A percentile compares a stretch with the other conserved stretches of the same genome.
Conservation (phyloP, 345 rosid genomes). For the Litchi chinensis region DNA sequence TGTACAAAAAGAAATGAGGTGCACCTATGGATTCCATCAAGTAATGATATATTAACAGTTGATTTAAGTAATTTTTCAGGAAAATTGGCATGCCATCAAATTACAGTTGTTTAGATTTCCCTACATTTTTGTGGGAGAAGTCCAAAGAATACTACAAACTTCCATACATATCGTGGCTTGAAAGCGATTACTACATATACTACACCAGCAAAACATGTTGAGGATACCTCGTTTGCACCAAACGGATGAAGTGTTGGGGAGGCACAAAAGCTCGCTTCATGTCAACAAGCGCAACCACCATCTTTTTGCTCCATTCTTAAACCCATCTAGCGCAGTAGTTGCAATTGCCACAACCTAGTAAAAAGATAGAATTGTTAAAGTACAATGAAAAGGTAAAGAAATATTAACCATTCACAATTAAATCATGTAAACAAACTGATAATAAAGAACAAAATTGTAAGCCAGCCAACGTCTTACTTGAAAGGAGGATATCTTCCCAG, state of each 20-base stretch:
- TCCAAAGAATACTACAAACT: background rate
- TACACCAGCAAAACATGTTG: background rate
- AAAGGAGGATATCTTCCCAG: constrained; percentile 89
- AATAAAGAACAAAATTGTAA: background rate
- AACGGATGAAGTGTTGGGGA: constrained; percentile 82
- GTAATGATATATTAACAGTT: background rate
- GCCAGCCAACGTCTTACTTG: constrained; percentile 68
- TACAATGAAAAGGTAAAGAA: background rate
- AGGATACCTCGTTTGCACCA: constrained; percentile 73
- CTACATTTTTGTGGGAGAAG: background rate
- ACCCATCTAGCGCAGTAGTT: constrained; percentile 69
- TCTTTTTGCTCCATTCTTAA: constrained; percentile 78
- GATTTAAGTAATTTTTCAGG: background rate
- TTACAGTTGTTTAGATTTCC: background rate
- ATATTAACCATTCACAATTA: constrained; percentile 2
- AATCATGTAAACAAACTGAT: background rate
- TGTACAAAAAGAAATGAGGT: background rate
- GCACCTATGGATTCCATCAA: background rate
- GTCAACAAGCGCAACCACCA: constrained; percentile 80
- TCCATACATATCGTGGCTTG: background rate
- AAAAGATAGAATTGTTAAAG: constrained; percentile 5
- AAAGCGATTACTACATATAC: background rate
- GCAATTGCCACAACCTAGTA: constrained; percentile 72
- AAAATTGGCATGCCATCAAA: background rate
- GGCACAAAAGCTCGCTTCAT: constrained; percentile 90